Conservation (phyloP, 306 rosid species). For the Lathyrus oleraceus region DNA sequence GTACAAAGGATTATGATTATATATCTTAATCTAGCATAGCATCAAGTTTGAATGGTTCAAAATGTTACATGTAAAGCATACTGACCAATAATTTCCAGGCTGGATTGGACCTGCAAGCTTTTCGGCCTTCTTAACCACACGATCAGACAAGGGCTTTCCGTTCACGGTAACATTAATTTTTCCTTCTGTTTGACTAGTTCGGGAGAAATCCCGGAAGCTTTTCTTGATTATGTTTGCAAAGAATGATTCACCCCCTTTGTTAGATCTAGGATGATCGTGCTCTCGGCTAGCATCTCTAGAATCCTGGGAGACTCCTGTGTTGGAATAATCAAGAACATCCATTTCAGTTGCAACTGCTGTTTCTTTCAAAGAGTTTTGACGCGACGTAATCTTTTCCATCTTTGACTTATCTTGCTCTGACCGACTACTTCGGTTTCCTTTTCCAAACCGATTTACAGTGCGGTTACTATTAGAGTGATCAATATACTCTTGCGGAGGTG, state of each 20-base stretch:
- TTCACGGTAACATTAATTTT: slow-evolving; percentile 68
- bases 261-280: slow-evolving; percentile 57
- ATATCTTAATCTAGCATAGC: slow-evolving; percentile 14
- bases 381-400: slow-evolving; percentile 58
- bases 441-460: slow-evolving; percentile 62
- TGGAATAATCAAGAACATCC: slow-evolving; percentile 86
- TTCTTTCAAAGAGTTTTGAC: slow-evolving; percentile 87
- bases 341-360: slow-evolving; percentile 82
- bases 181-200: slow-evolving; percentile 60
- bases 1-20: neutral
- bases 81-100: slow-evolving; percentile 94
- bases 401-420: slow-evolving; percentile 88
- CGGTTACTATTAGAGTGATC: slow-evolving; percentile 63
- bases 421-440: slow-evolving; percentile 82
- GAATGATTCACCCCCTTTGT: slow-evolving; percentile 84
- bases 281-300: slow-evolving; percentile 66
- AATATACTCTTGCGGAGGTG: slow-evolving; percentile 78
- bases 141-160: slow-evolving; percentile 67
- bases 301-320: slow-evolving; percentile 70
- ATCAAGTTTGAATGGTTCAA: slow-evolving; percentile 23
- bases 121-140: slow-evolving; percentile 82
- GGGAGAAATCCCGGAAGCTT: slow-evolving; percentile 75
- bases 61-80: slow-evolving; percentile 28
- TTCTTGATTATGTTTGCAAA: slow-evolving; percentile 83
- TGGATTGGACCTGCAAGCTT: slow-evolving; percentile 84